Evolutionary conservation across 441 rosid species (phyloP), one percentile per base, ranked within the genome.

Genomic region (Viola pubescens): DNA sequence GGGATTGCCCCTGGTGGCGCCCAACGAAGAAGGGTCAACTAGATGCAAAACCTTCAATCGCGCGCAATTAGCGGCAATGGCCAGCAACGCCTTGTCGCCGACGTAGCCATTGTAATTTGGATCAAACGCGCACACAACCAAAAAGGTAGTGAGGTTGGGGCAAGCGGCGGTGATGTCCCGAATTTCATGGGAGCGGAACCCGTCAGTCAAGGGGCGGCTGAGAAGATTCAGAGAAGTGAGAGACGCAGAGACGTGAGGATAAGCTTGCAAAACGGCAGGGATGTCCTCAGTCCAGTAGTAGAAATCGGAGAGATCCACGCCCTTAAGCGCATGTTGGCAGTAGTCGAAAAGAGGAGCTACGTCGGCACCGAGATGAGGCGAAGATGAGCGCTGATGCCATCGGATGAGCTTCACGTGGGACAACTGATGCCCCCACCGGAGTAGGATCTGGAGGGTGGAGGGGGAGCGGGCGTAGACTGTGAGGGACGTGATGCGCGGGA

Each of bases 211-310:
- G 4, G 94, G 83, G 6, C 76, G 77, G 16, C 96, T 86, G 11
- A 92, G 72, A 1, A 92, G 79, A 84, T 92, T 77, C 59, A 92
- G 71, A 9, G 72, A 70, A 0, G 73, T 67, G 51, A 89, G 80
- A 13, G 76, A 66, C 9, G 69, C 75, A 2, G 90, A 77, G 2
- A 73, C 76, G 4, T 67, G 54, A 6, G 88, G 77, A 48, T 70
- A 71, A 0, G 69, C 72, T 48, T 68, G 85, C n/a, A 92, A 82
- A 45, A 76, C 94, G 12, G 89, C 90, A 39, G 94, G 90, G 5
- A 92, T 71, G 55, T 92, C 98, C 57, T 92, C 98, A 1, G 94
- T 81, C 96, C 95, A 92, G 81, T 81, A 83, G 62, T 87, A 89
- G 62, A 92, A 89, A 37, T 48, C 69, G 4, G 98, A 92, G 52